These are phyloP conservation scores for Plantago major DNA, from an alignment of 257 asterid species.

Conservation along the genomic window DNA sequence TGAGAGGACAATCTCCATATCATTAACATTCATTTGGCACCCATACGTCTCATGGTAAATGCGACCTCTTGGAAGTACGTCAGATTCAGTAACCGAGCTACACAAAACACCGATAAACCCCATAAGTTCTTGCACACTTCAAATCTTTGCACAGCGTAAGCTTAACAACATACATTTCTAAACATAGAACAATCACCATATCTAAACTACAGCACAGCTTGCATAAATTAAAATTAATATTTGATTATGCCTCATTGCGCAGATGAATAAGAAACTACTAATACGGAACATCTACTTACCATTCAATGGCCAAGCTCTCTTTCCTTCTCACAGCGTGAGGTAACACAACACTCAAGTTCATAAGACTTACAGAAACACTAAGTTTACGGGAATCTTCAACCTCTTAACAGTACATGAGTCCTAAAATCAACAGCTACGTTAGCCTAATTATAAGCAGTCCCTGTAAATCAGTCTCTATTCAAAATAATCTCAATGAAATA, in stretches of 20 bases:
- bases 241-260: not conserved
- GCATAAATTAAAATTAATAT: not conserved
- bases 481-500: not conserved
- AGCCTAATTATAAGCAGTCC: too few species aligned
- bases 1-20: slow-evolving; percentile 94
- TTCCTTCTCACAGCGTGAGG: too few species aligned
- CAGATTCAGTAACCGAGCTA: slow-evolving; percentile 41
- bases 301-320: too few species aligned
- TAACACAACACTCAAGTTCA: not conserved
- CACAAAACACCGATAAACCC: slow-evolving; percentile 22
- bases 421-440: not conserved
- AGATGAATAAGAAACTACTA: too few species aligned
- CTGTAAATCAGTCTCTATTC: not conserved
- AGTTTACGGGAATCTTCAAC: not conserved
- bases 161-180: not conserved
- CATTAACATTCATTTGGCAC: slow-evolving; percentile 98
- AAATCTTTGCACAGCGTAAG: not conserved
- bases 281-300: too few species aligned
- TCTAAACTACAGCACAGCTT: not conserved
- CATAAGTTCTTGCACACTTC: slow-evolving; percentile 8
- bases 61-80: slow-evolving; percentile 71
- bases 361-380: not conserved
- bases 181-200: not conserved
- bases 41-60: slow-evolving; percentile 97
- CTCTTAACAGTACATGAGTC: not conserved